Percentiles rank a stretch among this genome's conserved stretches.
Conservation (phyloP, 805 yeast genomes). For the Candida vaughaniae region DNA sequence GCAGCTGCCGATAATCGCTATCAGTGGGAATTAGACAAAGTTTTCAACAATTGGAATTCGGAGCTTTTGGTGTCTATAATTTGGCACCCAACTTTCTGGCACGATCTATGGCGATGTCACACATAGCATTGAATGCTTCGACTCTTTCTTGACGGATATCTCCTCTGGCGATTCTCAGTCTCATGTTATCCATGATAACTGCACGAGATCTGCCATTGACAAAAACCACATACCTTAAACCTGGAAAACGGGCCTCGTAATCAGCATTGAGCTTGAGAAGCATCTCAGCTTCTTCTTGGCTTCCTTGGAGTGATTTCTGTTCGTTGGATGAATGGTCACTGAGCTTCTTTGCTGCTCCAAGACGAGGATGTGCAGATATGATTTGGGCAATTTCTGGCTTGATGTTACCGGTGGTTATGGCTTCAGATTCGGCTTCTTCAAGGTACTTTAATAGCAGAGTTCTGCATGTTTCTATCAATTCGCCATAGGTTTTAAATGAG, state of each 20-base stretch:
- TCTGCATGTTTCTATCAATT: slow-evolving; percentile 49
- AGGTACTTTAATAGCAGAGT: slow-evolving; percentile 32
- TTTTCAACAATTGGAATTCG: too few species aligned
- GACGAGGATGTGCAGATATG: slow-evolving; percentile 87
- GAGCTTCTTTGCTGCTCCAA: slow-evolving; percentile 65
- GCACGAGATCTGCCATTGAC: slow-evolving; percentile 79
- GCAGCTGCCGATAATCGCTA: too few species aligned
- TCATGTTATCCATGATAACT: slow-evolving; percentile 64
- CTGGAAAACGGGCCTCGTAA: slow-evolving; percentile 63
- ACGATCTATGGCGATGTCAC: slow-evolving; percentile 85
- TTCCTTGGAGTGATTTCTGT: slow-evolving; percentile 59
- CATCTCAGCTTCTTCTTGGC: slow-evolving; percentile 48
- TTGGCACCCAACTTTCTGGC: slow-evolving; percentile 51
- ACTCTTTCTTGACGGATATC: slow-evolving; percentile 54
- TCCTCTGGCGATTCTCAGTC: slow-evolving; percentile 52
- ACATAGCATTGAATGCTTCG: slow-evolving; percentile 83
- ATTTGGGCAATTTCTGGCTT: slow-evolving; percentile 45
- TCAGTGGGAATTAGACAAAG: too few species aligned
- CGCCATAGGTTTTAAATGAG: slow-evolving; percentile 20
- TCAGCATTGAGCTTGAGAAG: slow-evolving; percentile 53
- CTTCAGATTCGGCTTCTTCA: slow-evolving; percentile 20
- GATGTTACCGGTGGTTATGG: slow-evolving; percentile 19
- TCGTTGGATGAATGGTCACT: slow-evolving; percentile 69
- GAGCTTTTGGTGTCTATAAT: too few species aligned
- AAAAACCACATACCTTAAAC: slow-evolving; percentile 82